Evolutionary conservation across 805 yeast species (phyloP).

Genomic region (Wickerhamiella shivajii): DNA sequence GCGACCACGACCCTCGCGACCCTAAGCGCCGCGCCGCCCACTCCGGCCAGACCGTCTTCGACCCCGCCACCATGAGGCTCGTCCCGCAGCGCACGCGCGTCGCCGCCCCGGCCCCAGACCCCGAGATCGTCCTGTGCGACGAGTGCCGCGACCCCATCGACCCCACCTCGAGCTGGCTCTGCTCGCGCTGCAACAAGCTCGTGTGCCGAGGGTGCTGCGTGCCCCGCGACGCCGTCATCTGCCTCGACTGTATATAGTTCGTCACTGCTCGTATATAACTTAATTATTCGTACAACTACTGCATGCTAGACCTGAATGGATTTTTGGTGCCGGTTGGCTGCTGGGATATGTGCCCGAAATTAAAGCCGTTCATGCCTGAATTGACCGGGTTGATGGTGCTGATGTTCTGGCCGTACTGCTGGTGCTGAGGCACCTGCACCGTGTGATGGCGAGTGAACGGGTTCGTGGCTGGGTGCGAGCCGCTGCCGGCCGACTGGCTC

Average conservation of each 20-base stretch:
- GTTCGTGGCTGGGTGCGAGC: neutral
- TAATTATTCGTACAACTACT: too few species aligned
- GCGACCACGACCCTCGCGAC: slow-evolving; percentile 3
- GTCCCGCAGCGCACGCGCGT: slow-evolving; percentile 1
- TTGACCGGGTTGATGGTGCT: neutral
- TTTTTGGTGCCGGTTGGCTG: neutral
- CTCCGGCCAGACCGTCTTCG: slow-evolving; percentile 2
- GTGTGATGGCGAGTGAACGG: neutral
- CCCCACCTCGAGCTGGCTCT: slow-evolving; percentile 9
- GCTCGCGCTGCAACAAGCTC: slow-evolving; percentile 10
- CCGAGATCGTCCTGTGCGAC: slow-evolving; percentile 2
- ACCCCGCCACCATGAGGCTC: slow-evolving; percentile 1
- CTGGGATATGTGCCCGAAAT: neutral
- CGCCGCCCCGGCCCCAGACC: neutral
- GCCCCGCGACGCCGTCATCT: slow-evolving; percentile 9
- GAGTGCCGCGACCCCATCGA: slow-evolving; percentile 9
- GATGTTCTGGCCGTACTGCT: neutral
- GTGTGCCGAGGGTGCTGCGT: slow-evolving; percentile 16
- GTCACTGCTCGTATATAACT: too few species aligned
- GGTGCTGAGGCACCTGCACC: neutral
- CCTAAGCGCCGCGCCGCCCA: slow-evolving; percentile 1
- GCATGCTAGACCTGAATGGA: slow-evolving; percentile 5
- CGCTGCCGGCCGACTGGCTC: neutral
- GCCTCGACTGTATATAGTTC: slow-evolving; percentile 14
- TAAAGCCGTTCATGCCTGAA: neutral